Evolutionary conservation across 1,284 basidiomycete genomes (phyloP), one percentile per base, ranked within the genome.

Genomic region (Pholiota adiposa): DNA sequence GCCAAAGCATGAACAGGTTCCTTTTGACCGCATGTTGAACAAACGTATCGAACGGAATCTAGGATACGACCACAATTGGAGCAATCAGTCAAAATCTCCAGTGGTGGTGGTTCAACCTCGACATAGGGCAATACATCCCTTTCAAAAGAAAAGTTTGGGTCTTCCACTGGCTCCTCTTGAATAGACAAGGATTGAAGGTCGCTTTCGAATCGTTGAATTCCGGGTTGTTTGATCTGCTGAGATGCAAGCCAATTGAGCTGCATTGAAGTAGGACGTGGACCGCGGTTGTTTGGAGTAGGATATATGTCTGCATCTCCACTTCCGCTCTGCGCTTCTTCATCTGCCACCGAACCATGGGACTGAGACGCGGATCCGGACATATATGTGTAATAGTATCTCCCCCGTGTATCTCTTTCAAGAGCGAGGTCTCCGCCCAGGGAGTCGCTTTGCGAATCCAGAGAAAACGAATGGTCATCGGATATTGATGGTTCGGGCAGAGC

Each of bases 41-140:
- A 97, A 14, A 95, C 88, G 70, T 96, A 96, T 51, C 92, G 88
- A 73, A 96, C 87, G 19, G 86, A 82, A 59, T 94, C 89, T 8
- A 97, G 78, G 4, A 87, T 69, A 0, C 82, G 72, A 14, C 90
- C 90, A 67, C 94, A 97, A 29, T 86, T 84, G 0, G 93, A 94
- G 72, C 94, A 96, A 62, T 87, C 84, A 0, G 92, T 92, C 4
- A 93, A 84, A 33, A 85, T 79, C 16, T 84, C 82, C 1, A 85
- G 83, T 3, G 90, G 86, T 14, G 86, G 84, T 0, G 77, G 80
- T 23, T 72, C 67, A 11, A 77, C 73, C 8, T 75, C 75, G 27
- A 86, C 74, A 69, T 80, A 87, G 33, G 81, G 82, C 3, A 86
- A 72, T 1, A 88, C 76, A 63, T 89, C 87, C 3, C 72, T 72